phyloP scores from a whole-genome alignment of 208 protist species.

The Wallacemonas collosoma region DNA sequence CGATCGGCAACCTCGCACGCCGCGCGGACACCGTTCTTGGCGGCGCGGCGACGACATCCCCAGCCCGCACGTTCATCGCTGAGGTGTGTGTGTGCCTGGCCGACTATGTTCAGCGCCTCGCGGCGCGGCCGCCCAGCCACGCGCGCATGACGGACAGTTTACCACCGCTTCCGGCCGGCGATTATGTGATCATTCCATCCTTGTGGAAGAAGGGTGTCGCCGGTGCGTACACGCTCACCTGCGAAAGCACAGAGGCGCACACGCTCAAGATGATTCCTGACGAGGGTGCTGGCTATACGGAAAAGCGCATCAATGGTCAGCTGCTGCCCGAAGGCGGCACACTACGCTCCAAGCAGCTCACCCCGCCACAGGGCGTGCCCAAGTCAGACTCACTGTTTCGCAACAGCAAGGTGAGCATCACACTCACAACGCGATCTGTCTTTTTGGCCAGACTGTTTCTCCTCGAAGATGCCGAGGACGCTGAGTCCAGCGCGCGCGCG shows the following conservation, averaged over 20 bases:
- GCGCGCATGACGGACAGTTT: slow-evolving; percentile 11
- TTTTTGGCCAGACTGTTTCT: slow-evolving; percentile 59
- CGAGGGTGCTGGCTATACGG: slow-evolving; percentile 49
- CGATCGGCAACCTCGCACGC: slow-evolving; percentile 39
- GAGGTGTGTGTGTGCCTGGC: slow-evolving; percentile 35
- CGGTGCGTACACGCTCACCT: slow-evolving; percentile 55
- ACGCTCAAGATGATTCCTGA: slow-evolving; percentile 34
- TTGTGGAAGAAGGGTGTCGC: slow-evolving; percentile 65
- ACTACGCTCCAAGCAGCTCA: slow-evolving; percentile 16
- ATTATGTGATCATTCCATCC: slow-evolving; percentile 69
- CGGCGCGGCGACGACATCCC: slow-evolving; percentile 7
- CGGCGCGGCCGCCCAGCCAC: slow-evolving; percentile 23
- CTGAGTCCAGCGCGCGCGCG: slow-evolving; percentile 26
- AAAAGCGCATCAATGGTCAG: slow-evolving; percentile 40
- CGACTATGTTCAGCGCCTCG: slow-evolving; percentile 43
- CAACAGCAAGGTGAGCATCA: slow-evolving; percentile 57
- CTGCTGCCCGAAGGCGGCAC: slow-evolving; percentile 30
- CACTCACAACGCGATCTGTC: slow-evolving; percentile 28
- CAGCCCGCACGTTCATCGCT: slow-evolving; percentile 24
- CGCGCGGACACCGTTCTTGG: slow-evolving; percentile 25
- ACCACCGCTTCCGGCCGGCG: slow-evolving; percentile 57
- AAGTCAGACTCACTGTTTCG: slow-evolving; percentile 57
- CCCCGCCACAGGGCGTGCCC: slow-evolving; percentile 25
- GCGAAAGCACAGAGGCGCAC: slow-evolving; percentile 75
- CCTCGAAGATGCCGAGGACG: slow-evolving; percentile 42